These are phyloP conservation scores for Neopestalotiopsis sp. DNA, from an alignment of 2,329 filamentous ascomycete genomes.

Conservation along the genomic window DNA sequence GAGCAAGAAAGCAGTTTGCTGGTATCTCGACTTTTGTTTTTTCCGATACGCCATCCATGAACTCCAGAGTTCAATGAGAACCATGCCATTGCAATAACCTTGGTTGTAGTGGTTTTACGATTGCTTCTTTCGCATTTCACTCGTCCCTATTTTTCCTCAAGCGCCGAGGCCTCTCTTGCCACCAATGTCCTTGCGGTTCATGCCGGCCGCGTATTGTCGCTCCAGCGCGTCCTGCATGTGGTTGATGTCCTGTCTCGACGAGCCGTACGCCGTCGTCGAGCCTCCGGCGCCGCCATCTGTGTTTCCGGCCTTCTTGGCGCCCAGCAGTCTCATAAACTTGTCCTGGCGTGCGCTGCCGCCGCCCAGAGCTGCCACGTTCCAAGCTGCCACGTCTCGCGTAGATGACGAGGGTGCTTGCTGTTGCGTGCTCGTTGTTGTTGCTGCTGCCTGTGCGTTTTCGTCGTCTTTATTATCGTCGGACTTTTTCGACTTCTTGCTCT, in stretches of 20 bases:
- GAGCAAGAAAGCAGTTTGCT: conserved; percentile 23
- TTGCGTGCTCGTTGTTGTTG: conserved; percentile 17
- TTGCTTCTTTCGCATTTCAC: not conserved
- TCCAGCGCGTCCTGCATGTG: conserved; percentile 56
- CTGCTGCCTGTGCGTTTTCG: conserved; percentile 23
- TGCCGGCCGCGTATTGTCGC: conserved; percentile 61
- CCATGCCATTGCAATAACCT: not conserved
- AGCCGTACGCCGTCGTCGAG: conserved; percentile 3
- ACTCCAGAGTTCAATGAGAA: conserved; percentile 1
- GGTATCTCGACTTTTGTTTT: conserved; percentile 13
- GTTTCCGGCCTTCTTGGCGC: conserved; percentile 50
- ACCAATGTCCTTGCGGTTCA: conserved; percentile 59
- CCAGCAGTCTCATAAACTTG: conserved; percentile 64
- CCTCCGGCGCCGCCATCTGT: conserved; percentile 22
- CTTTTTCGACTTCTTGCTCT: conserved; percentile 23
- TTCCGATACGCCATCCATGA: conserved; percentile 5
- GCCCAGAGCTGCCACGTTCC: conserved; percentile 58
- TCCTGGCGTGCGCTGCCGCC: conserved; percentile 56
- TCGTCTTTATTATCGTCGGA: conserved; percentile 32
- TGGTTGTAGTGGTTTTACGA: not conserved
- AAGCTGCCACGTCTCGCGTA: conserved; percentile 45
- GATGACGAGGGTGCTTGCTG: conserved; percentile 2
- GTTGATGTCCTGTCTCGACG: conserved; percentile 32
- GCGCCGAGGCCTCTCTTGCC: conserved; percentile 60
- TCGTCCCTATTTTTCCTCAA: conserved; percentile 31